Evolutionary conservation across 148 eudicot genomes (phyloP).

Genomic region (Beta vulgaris): DNA sequence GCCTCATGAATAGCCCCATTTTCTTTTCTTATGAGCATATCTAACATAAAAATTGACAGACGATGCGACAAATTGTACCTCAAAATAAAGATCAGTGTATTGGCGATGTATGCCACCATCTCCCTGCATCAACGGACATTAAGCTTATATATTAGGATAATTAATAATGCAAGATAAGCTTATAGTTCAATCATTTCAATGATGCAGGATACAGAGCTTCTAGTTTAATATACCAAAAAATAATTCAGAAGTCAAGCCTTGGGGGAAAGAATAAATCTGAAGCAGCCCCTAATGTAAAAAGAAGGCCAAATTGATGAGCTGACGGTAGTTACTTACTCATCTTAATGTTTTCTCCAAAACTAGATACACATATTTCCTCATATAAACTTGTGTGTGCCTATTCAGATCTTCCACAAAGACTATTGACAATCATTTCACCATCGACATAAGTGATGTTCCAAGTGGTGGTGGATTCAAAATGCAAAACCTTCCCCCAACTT

Average conservation of each 20-base stretch:
- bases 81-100: slow-evolving; percentile 87
- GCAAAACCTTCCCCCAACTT: not conserved
- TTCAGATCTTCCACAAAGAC: not conserved
- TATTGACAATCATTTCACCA: not conserved
- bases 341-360: not conserved
- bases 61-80: slow-evolving; percentile 47
- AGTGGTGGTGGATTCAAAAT: not conserved
- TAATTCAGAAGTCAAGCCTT: not conserved
- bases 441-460: not conserved
- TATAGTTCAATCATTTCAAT: not conserved
- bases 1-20: not conserved
- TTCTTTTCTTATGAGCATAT: not conserved
- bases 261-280: too few relatives aligned
- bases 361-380: not conserved
- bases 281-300: not conserved
- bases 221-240: not conserved
- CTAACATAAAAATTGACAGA: not conserved
- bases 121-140: slow-evolving; percentile 60
- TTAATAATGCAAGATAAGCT: not conserved
- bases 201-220: not conserved
- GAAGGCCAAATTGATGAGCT: not conserved
- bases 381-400: not conserved
- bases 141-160: not conserved
- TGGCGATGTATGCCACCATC: slow-evolving; percentile 96
- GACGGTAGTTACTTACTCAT: not conserved